Percentiles rank a stretch among this genome's conserved stretches.
Evolutionary conservation across 1,139 yeast species (phyloP).

Genomic region (Hyphopichia fennica): DNA sequence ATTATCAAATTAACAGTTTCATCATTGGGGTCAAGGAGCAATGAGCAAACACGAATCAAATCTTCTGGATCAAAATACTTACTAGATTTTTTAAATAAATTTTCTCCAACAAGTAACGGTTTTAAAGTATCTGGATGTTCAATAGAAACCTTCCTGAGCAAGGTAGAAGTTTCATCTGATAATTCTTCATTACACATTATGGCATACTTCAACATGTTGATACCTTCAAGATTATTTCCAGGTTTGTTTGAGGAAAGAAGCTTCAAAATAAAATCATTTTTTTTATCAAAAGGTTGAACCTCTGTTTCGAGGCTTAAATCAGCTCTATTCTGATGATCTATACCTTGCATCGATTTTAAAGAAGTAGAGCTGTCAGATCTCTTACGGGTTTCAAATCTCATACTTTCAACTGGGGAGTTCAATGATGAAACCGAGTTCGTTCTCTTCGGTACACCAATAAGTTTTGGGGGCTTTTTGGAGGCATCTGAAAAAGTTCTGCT

Average conservation of each 20-base stretch:
- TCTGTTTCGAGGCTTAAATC: neutral
- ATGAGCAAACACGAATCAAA: slow-evolving; percentile 33
- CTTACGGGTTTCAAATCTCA: neutral
- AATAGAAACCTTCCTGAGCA: slow-evolving; percentile 28
- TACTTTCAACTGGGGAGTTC: neutral
- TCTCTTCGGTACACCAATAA: slow-evolving; percentile 9
- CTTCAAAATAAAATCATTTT: slow-evolving; percentile 35
- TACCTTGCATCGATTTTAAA: neutral
- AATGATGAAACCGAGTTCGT: slow-evolving; percentile 1
- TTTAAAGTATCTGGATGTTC: slow-evolving; percentile 26
- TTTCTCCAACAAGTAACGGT: slow-evolving; percentile 29
- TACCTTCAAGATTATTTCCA: slow-evolving; percentile 33
- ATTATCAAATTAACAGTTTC: slow-evolving; percentile 23
- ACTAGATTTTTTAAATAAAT: slow-evolving; percentile 21
- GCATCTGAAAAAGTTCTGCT: slow-evolving; percentile 3
- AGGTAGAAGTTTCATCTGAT: slow-evolving; percentile 20
- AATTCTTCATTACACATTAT: slow-evolving; percentile 38
- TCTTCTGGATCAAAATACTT: slow-evolving; percentile 33
- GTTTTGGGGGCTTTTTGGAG: slow-evolving; percentile 1
- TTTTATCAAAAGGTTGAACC: slow-evolving; percentile 18
- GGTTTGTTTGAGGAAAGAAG: slow-evolving; percentile 33
- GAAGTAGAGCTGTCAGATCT: neutral
- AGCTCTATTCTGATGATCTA: neutral
- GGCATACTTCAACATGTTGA: slow-evolving; percentile 38
- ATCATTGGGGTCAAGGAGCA: slow-evolving; percentile 26